Conservation (phyloP, 164 flowering plant genomes). For the Hamamelis virginiana region DNA sequence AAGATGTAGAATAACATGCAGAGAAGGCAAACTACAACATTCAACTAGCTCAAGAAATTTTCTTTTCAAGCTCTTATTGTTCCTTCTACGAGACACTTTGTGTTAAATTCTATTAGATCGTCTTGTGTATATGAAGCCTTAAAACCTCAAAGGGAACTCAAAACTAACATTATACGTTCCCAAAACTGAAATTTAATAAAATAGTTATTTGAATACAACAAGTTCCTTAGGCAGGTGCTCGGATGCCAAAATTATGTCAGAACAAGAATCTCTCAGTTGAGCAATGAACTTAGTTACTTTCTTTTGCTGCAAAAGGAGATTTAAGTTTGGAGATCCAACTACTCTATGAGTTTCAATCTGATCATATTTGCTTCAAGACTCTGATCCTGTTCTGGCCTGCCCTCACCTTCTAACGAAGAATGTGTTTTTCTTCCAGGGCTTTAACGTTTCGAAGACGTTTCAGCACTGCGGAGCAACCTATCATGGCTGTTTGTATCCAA, state of each 20-base stretch:
- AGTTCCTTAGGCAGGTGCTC: constrained; percentile 2
- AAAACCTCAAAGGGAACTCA: background rate
- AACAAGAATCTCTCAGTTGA: background rate
- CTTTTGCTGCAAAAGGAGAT: background rate
- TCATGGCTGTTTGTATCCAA: constrained; percentile 41
- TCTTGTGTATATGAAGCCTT: background rate
- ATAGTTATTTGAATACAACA: background rate
- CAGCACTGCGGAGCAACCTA: constrained; percentile 22
- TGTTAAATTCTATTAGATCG: background rate
- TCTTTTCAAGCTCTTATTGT: background rate
- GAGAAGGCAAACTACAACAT: background rate
- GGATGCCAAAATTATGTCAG: background rate
- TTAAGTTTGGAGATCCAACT: background rate
- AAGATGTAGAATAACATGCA: background rate
- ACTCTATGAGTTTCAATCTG: too few relatives aligned
- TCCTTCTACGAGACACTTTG: background rate
- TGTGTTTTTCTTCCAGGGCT: background rate
- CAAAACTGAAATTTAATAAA: background rate
- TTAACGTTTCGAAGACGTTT: constrained; percentile 23
- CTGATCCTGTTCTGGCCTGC: background rate
- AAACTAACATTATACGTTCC: background rate
- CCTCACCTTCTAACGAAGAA: background rate
- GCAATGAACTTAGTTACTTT: background rate
- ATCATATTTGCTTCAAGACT: background rate
- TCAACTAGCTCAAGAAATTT: background rate